Evolutionary conservation across 805 yeast genomes (phyloP), one percentile per base, ranked within the genome.

Genomic region (Kuraishia hungarica): DNA sequence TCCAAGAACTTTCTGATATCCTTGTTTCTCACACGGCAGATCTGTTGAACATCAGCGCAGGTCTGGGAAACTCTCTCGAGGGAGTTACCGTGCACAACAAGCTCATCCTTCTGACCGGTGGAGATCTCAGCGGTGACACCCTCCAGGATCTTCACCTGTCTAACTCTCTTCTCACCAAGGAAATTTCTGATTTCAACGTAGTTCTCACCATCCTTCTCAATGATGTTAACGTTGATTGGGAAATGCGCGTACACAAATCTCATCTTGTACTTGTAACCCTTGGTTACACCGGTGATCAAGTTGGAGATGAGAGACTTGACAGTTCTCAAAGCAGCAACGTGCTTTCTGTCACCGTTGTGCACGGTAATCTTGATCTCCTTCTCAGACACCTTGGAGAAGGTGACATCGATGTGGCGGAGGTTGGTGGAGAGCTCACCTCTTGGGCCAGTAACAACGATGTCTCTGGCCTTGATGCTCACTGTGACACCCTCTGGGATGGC

Each of bases 1-100:
- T 96, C 99, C 84, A 94, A 88, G 86, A 93, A 93, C 86, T 93
- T 93, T 82, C 99, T 89, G 92, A 94, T 93, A 94, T 93, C 99
- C 93, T 94, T 94, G 94, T 93, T 93, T 84, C 97, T 89, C 74
- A 91, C 98, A 78, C 96, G 86, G 84, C 97, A 91, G 78, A 84
- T 84, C 82, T 93, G 98, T 80, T 93, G 97, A 71, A 94, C 83
- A 74, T 91, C 97, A 72, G 99, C 99, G 78, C 96, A 94, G 73
- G 91, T 88, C 81, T 93, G 99, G 64, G 98, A 94, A 67, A 93
- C 99, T 72, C 84, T 89, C 81, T 93, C 97, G 68, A 90, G 82
- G 61, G 97, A 93, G 93, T 90, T 92, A 80, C 99, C 99, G 64
- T 83, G 73, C 69, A 94, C 82, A 66, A 87, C 77, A 69, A 94